Evolutionary conservation across 768 basidiomycete species (phyloP), one percentile per base, ranked within the genome.

Genomic region (Panaeolus papilionaceus): DNA sequence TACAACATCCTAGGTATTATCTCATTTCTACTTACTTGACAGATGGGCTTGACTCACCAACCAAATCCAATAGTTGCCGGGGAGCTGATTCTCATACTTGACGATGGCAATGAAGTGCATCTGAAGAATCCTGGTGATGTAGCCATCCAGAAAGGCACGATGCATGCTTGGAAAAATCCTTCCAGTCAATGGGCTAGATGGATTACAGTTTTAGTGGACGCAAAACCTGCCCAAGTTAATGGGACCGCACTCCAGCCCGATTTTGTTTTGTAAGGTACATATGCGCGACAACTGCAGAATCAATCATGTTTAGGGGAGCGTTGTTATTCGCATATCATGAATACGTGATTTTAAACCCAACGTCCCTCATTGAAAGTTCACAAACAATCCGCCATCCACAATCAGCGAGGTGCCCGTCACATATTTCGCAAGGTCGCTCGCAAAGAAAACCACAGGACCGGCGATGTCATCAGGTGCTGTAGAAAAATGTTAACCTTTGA

Each of bases 331-430:
- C 45, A 45, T 1, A 45, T 45, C 45, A 16, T n/a, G 16, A 23
- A 64, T 37, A 33, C 64, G 38, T 49, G 11, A 26, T 38, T 38
- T 18, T 64, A 12, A 26, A 38, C 14, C 28, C 33, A n/a, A 11
- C 18, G 40, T 47, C n/a, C 23, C 23, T 64, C 71, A 90, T 72
- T 92, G 91, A 63, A 93, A 80, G 71, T 91, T 92, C 54, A 92
- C 91, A 69, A 91, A 91, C 61, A 90, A 77, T 0, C 92, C 92
- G 1, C 92, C 92, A 74, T 92, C 92, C 0, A 91, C 90, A 6
- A 92, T 77, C 4, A 91, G 76, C 23, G 85, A 85, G 38, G 89
- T 82, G 18, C 89, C 90, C 0, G 90, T 90, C 44, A 91, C 85
- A 77, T 92, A 93, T 71, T 84, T 86, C 4, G 90, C 88, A 66